Evolutionary conservation across 2,329 filamentous ascomycete genomes (phyloP), one percentile per base, ranked within the genome.

Genomic region (Fusarium humuli): DNA sequence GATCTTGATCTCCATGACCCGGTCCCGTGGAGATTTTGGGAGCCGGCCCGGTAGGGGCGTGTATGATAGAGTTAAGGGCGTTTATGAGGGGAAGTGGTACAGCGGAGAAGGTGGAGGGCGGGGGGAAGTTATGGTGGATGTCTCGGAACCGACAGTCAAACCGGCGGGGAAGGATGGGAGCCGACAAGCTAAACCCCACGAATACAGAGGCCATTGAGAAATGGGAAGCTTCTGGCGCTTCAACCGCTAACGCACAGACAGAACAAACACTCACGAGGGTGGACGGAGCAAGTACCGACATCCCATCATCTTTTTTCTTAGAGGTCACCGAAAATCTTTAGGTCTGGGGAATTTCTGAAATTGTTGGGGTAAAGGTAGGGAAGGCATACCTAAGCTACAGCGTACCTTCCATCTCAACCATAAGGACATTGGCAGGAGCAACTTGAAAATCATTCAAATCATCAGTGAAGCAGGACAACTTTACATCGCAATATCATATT

Each of bases 11-110:
- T 49, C 34, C 45, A 50, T 55, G 62, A 65, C 32, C 64, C 68
- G 67, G 68, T 54, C 49, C 61, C 30, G 55, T 50, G 49, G 41
- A 57, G 61, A 69, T 69, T 57, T 45, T 66, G 25, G 41, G 54
- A 69, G 66, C 69, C 69, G 69, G 69, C 46, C 69, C 69, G 69
- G 69, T 16, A 46, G 50, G 65, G 60, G 65, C 37, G 65, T 66
- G 50, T 66, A 60, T 66, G 68, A 65, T 60, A 47, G 52, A 29
- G 45, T 18, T 34, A 41, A 48, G 42, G 69, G 65, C 30, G 64
- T 71, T 52, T 57, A 58, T 70, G 66, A 61, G 46, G 41, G 59
- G 41, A 34, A 27, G 13, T 32, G 25, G 16, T 49, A 23, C 12
- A 46, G 47, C 23, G 60, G 45, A 14, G 25, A 65, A 46, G 23